These are phyloP conservation scores for Penicillium dipodomyicola DNA, from an alignment of 495 filamentous ascomycete species.

Conservation along the genomic window DNA sequence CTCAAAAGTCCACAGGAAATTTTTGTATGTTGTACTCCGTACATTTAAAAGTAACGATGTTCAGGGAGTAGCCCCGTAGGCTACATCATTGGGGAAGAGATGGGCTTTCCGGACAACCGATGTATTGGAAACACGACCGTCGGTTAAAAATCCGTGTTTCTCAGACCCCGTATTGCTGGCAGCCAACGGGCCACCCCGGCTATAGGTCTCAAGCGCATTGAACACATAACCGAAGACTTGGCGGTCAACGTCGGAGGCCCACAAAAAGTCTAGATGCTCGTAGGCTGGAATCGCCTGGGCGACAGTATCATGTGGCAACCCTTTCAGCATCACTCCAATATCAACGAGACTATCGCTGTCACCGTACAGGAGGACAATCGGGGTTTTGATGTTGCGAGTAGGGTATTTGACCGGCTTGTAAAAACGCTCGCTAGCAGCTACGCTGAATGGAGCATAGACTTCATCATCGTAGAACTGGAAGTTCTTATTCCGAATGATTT, in stretches of 20 bases:
- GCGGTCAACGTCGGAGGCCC: conserved; percentile 80
- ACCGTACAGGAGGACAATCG: conserved; percentile 89
- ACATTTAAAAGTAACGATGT: background rate
- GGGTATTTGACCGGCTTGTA: conserved; percentile 95
- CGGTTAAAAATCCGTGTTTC: background rate
- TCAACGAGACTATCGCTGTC: conserved; percentile 94
- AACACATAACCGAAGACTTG: conserved; percentile 89
- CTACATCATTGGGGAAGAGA: background rate
- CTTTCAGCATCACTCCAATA: conserved; percentile 85
- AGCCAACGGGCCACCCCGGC: conserved; percentile 6
- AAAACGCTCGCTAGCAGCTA: conserved; percentile 59
- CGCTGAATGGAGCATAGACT: conserved; percentile 61
- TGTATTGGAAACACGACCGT: conserved; percentile 6
- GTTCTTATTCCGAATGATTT: conserved; percentile 90
- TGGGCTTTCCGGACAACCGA: background rate
- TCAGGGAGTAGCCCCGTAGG: background rate
- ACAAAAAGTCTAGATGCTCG: conserved; percentile 97
- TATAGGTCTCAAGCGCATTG: conserved; percentile 72
- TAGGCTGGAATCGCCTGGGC: conserved; percentile 84
- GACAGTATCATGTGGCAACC: conserved; percentile 78
- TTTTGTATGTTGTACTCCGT: background rate
- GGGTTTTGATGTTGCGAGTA: conserved; percentile 94
- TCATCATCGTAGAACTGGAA: conserved; percentile 99
- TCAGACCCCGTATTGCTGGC: background rate
- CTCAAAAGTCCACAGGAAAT: background rate